Evolutionary conservation across 2,329 filamentous ascomycete species (phyloP), one percentile per base, ranked within the genome.

Genomic region (Colletotrichum trifolii): DNA sequence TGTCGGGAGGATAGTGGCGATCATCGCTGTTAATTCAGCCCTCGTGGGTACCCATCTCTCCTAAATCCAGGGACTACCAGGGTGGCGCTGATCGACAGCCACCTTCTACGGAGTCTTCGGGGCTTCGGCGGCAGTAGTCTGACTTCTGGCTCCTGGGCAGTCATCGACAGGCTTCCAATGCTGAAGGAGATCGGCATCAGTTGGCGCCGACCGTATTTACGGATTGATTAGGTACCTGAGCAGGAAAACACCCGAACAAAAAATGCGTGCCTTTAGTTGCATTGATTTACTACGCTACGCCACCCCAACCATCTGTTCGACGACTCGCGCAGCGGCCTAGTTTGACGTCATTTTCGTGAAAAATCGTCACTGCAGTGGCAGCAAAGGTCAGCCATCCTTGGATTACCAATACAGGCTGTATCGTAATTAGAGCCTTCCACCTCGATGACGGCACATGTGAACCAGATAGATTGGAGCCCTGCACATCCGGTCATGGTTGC

Each of bases 71-170:
- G 13, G 39, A 42, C 40, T 57, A 43, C 25, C 38, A 35, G 33
- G 11, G 25, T 63, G 46, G 48, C 52, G 62, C 57, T 65, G 62
- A 65, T 65, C 62, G 62, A 61, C 46, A 39, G 13, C 11, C 45
- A 42, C 35, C 10, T 49, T 46, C 45, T 33, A 38, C 15, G 45
- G 58, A 25, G 36, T n/a, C 25, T 48, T 49, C 52, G 59, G 59
- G 36, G 59, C 52, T 55, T 56, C 52, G 43, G 45, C 45, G 43
- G 45, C 38, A 35, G 25, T 25, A 13, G 8, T 15, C 17, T n/a
- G 39, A 43, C 7, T 43, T 13, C n/a, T 15, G 45, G 11, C 46
- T 55, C 35, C n/a, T 39, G 38, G 35, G 40, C 48, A 17, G 34
- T 25, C 25, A 4, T 25, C 25, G 25, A 5, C 17, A 4, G 43